phyloP scores from a whole-genome alignment of 179 eudicot species.

The Patellifolia procumbens region DNA sequence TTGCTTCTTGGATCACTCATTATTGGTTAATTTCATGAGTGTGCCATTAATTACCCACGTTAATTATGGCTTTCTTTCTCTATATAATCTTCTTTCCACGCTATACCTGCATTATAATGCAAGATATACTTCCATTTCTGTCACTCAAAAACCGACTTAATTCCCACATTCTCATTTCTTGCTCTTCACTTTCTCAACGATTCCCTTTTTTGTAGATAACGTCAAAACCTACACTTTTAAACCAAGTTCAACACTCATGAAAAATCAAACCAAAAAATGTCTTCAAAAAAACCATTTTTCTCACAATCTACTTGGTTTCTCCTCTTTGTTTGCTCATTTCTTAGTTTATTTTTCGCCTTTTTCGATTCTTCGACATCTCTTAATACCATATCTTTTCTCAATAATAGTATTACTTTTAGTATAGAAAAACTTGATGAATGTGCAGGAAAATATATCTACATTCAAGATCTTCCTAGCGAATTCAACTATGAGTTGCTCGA shows the following conservation, averaged over 20 bases:
- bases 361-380: background rate
- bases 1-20: background rate
- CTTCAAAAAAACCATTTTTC: background rate
- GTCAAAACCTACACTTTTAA: background rate
- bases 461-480: conserved; percentile 28
- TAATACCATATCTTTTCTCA: background rate
- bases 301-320: conserved; percentile 1
- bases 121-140: background rate
- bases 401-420: background rate
- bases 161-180: conserved; percentile 8
- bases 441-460: conserved; percentile 34
- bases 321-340: background rate
- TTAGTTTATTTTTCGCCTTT: background rate
- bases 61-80: conserved; percentile 1
- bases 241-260: background rate
- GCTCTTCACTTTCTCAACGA: conserved; percentile 1
- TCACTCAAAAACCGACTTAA: background rate
- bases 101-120: background rate
- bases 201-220: background rate
- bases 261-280: background rate
- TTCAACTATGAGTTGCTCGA: conserved; percentile 32
- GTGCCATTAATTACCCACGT: background rate
- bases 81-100: background rate
- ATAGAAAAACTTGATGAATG: conserved; percentile 26
- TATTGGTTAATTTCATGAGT: background rate